These are phyloP conservation scores for Mycena galericulata DNA, from an alignment of 768 basidiomycete species.

Conservation along the genomic window DNA sequence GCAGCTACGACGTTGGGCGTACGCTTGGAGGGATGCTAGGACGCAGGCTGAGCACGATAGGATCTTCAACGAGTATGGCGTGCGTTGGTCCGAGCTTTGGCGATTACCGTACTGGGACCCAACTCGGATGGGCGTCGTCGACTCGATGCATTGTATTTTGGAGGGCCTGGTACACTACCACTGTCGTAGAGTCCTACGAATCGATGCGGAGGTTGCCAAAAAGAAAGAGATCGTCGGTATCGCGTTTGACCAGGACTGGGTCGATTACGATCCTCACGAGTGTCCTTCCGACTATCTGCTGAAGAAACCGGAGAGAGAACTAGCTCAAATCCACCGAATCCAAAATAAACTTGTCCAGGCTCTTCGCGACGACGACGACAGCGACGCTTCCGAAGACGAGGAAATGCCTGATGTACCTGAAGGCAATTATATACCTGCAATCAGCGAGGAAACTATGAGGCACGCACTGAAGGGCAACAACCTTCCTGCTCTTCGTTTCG, in stretches of 20 bases:
- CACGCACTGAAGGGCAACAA: slow-evolving; percentile 6
- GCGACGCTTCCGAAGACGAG: slow-evolving; percentile 9
- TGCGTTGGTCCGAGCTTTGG: slow-evolving; percentile 42
- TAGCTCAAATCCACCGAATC: background rate
- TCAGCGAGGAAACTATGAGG: slow-evolving; percentile 13
- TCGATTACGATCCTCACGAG: slow-evolving; percentile 25
- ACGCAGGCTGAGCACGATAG: slow-evolving; percentile 28
- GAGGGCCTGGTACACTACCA: slow-evolving; percentile 38
- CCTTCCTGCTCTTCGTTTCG: slow-evolving; percentile 21
- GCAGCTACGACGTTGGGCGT: slow-evolving; percentile 29
- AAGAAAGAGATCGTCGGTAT: slow-evolving; percentile 23
- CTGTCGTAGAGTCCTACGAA: slow-evolving; percentile 33
- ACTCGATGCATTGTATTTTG: slow-evolving; percentile 48
- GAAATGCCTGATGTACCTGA: slow-evolving; percentile 25
- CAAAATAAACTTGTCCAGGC: slow-evolving; percentile 26
- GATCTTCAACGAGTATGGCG: slow-evolving; percentile 35
- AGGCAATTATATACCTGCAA: slow-evolving; percentile 19
- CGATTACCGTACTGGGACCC: slow-evolving; percentile 47
- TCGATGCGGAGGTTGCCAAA: slow-evolving; percentile 28
- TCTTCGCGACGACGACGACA: slow-evolving; percentile 5
- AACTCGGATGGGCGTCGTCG: slow-evolving; percentile 40
- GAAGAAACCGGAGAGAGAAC: slow-evolving; percentile 16
- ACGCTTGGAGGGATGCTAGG: no score
- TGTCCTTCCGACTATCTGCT: slow-evolving; percentile 19
- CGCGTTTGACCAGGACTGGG: slow-evolving; percentile 28